Evolutionary conservation across 306 rosid genomes (phyloP), one percentile per base, ranked within the genome.

Genomic region (Trichosanthes cucumerina): DNA sequence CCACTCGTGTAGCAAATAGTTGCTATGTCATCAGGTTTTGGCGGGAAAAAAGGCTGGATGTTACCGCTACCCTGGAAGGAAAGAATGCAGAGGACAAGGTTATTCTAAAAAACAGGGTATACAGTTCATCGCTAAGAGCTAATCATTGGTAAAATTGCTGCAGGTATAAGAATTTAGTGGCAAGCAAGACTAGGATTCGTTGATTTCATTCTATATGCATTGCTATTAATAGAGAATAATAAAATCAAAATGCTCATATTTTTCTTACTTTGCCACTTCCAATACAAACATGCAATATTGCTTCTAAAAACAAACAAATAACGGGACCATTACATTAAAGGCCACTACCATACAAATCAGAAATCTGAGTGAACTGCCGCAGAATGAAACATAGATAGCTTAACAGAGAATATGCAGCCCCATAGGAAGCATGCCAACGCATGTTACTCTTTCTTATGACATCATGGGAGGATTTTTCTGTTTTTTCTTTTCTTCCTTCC

Each of bases 1-100:
- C 99, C 99, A 81, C 99, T 96, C 28, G 99, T 96, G 82, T 96
- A 96, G 88, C 99, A 96, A 83, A 96, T 84, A 73, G 99, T 92
- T 81, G 93, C 96, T 60, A 91, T 79, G 82, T 96, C 99, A 64
- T 87, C 90, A 53, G 97, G 91, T 70, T 90, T 91, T 69, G 99
- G 97, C 0, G 93, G 96, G 83, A 84, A 66, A 85, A 96, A 96
- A 62, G 92, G 97, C 83, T 87, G 93, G 75, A 81, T 84, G 82
- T 85, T 96, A 83, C 89, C 79, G 59, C 83, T 79, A 60, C 99
- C 99, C 99, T 96, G 82, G 75, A 84, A 81, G 77, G 78, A 89
- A 83, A 86, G 75, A 72, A 81, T 79, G 81, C 78, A 80, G 10
- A 80, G 38, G 64, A 68, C 7, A 70, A 19, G 8, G 3, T 52